phyloP scores from a whole-genome alignment of 129 eudicot genomes.

The Smallanthus sonchifolius region DNA sequence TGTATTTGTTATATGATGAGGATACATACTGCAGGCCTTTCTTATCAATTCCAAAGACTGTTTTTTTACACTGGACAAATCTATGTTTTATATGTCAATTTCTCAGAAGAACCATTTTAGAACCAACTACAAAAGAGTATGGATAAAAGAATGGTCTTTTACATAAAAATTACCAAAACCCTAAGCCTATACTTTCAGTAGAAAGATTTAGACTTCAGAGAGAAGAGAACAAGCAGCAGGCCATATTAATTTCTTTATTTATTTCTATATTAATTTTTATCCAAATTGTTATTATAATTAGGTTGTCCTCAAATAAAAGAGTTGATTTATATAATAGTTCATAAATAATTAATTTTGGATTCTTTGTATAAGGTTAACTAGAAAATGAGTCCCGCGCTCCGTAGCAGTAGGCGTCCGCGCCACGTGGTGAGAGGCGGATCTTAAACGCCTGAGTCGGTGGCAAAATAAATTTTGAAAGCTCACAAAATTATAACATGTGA shows the following conservation, averaged over 20 bases:
- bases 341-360: too few relatives aligned
- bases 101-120: neutral
- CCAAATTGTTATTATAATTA: too few relatives aligned
- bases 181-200: neutral
- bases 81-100: neutral
- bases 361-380: too few relatives aligned
- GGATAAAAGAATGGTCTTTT: neutral
- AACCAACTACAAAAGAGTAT: neutral
- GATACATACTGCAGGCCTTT: neutral
- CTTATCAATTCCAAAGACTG: neutral
- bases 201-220: neutral
- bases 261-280: neutral
- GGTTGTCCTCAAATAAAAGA: neutral
- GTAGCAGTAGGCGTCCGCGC: too few relatives aligned
- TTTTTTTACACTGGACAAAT: slow-evolving; percentile 7
- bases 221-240: neutral
- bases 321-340: neutral
- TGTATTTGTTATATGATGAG: neutral
- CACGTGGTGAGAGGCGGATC: too few relatives aligned
- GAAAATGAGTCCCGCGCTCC: too few relatives aligned
- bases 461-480: too few relatives aligned
- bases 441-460: too few relatives aligned
- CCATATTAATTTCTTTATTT: neutral
- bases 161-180: neutral
- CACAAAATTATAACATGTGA: too few relatives aligned